Evolutionary conservation across 2,329 filamentous ascomycete genomes (phyloP), one percentile per base, ranked within the genome.

Genomic region (Sarocladiaceae sp.): DNA sequence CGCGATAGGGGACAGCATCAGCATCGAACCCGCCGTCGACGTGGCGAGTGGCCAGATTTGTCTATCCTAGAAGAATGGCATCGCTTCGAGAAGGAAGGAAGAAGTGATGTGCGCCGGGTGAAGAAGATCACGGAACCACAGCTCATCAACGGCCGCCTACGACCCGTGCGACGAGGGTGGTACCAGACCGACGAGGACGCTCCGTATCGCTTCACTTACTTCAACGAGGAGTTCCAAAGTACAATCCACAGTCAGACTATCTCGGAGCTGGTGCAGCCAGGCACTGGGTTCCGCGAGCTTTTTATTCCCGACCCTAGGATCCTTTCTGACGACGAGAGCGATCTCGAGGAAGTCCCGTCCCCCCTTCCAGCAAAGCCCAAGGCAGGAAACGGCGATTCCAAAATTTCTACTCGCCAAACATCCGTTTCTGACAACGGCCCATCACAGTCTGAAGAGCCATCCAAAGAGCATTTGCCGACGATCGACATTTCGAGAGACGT

Each of bases 191-290:
- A 93, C 51, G 90, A 95, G 48, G 91, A 96, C 51, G 81, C 84
- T 0, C 93, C 93, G 0, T 97, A 94, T 61, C 80, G 93, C 20
- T 98, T 96, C 62, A 97, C 93, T 0, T 98, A 98, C 63, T 98
- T 98, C 73, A 97, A 97, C 62, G 93, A 97, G 60, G 88, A 95
- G 50, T 88, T 97, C 45, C 85, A 88, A 56, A 94, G 87, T 62
- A 98, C 93, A 0, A 94, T 98, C 49, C 93, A 98, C 63, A 93
- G 89, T 48, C 88, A 95, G 63, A 93, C 85, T 1, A 95, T 98
- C 46, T 95, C 89, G 2, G 93, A 96, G 60, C 75, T 98, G 16
- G 77, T 94, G 7, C 89, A 95, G 53, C 83, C 87, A 1, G 93
- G 88, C 5, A 78, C 83, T 48, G 85, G 78, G 33, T 98, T 98